Conservation (phyloP, 2,329 filamentous ascomycete genomes). For the Ophiostoma triangulosporum region DNA sequence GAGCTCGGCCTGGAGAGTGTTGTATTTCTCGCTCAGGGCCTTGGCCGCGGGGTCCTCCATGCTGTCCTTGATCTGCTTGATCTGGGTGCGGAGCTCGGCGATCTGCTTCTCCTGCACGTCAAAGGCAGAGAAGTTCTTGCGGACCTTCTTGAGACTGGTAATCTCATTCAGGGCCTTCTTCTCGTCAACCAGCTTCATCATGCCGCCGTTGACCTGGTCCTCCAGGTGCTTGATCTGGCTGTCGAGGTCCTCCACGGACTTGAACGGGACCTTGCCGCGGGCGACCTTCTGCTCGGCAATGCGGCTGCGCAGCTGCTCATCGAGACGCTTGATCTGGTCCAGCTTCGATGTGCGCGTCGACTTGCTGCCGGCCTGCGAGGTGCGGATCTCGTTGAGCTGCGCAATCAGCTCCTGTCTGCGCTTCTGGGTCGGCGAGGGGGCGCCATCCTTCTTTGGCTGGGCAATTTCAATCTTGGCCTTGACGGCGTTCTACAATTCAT, state of each 20-base stretch:
- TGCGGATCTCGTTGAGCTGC: conserved; percentile 70
- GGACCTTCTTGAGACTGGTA: conserved; percentile 68
- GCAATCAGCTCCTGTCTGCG: conserved; percentile 73
- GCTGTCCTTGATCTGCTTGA: conserved; percentile 75
- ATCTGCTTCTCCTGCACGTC: conserved; percentile 81
- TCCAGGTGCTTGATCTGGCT: conserved; percentile 68
- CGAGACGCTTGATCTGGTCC: conserved; percentile 85
- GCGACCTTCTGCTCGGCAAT: conserved; percentile 79
- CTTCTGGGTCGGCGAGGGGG: conserved; percentile 68
- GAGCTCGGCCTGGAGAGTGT: conserved; percentile 72
- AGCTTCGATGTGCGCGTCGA: conserved; percentile 61
- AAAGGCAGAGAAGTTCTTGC: conserved; percentile 80
- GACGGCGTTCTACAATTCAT: conserved; percentile 55
- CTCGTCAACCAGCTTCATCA: conserved; percentile 94
- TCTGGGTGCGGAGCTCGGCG: conserved; percentile 72
- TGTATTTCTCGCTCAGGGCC: conserved; percentile 77
- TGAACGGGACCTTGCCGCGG: conserved; percentile 69
- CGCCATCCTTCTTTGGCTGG: conserved; percentile 56
- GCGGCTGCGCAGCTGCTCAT: conserved; percentile 75
- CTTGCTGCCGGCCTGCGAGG: conserved; percentile 82
- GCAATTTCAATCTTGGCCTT: conserved; percentile 80
- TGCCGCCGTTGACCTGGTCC: conserved; percentile 73
- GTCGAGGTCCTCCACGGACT: conserved; percentile 79
- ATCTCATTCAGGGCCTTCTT: conserved; percentile 83
- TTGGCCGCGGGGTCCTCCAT: conserved; percentile 87